Percentiles rank a stretch among this genome's conserved stretches.
Evolutionary conservation across 2,329 filamentous ascomycete genomes (phyloP).

Genomic region (Stagonosporopsis chrysanthemi): DNA sequence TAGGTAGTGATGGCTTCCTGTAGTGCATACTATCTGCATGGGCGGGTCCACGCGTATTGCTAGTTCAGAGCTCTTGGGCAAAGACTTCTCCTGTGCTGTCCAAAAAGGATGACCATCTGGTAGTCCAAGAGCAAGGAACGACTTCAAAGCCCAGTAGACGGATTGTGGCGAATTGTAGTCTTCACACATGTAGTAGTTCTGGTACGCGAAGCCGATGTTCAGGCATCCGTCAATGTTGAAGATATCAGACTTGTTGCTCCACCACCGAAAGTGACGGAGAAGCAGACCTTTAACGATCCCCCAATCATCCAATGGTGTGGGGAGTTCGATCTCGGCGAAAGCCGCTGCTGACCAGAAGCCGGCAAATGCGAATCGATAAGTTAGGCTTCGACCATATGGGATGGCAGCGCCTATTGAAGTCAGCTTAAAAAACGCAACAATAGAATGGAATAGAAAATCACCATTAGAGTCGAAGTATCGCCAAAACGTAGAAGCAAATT

Average conservation of each 20-base stretch:
- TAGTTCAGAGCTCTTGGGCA: conserved; percentile 15
- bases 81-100: conserved; percentile 52
- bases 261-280: conserved; percentile 60
- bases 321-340: conserved; percentile 53
- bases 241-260: conserved; percentile 53
- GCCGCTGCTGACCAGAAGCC: conserved; percentile 59
- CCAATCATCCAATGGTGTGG: conserved; percentile 47
- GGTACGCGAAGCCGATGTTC: conserved; percentile 57
- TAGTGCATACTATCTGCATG: conserved; percentile 57
- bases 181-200: conserved; percentile 64
- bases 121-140: conserved; percentile 55
- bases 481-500: conserved; percentile 56
- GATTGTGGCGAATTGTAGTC: conserved; percentile 67
- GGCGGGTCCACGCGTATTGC: conserved; percentile 33
- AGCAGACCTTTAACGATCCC: conserved; percentile 59
- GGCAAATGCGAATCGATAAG: conserved; percentile 60
- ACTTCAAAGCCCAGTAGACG: conserved; percentile 63
- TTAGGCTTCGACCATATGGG: conserved; percentile 61
- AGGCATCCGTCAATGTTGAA: conserved; percentile 60
- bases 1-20: conserved; percentile 41
- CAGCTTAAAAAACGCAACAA: not conserved
- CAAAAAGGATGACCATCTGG: conserved; percentile 55
- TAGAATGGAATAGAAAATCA: conserved; percentile 20
- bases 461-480: conserved; percentile 58
- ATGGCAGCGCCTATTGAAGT: conserved; percentile 56